Conservation (phyloP, 768 basidiomycete genomes). For the Boletus subcaerulescens region DNA sequence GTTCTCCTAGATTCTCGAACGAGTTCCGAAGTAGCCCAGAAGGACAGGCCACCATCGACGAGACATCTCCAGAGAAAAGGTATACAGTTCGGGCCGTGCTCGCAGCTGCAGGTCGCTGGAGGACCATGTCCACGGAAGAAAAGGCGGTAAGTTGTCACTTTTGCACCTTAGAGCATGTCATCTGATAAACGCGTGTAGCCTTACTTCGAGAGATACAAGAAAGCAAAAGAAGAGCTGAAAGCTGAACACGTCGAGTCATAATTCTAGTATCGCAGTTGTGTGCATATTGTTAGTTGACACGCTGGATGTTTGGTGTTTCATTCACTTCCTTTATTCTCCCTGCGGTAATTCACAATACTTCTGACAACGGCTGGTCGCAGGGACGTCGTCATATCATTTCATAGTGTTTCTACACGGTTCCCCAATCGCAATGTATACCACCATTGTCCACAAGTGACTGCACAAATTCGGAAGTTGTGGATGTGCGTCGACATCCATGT, state of each 20-base stretch:
- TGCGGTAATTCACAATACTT: constrained; percentile 2
- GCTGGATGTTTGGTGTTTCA: neutral
- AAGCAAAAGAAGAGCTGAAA: constrained; percentile 14
- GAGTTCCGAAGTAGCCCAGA: constrained; percentile 20
- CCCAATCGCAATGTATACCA: constrained; percentile 4
- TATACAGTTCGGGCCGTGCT: constrained; percentile 1
- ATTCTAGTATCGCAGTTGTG: neutral
- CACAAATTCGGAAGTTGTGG: neutral
- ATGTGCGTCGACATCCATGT: neutral
- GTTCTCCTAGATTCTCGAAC: constrained; percentile 16
- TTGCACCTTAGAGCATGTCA: neutral
- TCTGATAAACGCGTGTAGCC: constrained; percentile 15
- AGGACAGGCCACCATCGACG: constrained; percentile 11
- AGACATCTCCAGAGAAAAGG: neutral
- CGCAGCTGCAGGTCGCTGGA: constrained; percentile 30
- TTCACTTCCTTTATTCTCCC: neutral
- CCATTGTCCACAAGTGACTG: neutral
- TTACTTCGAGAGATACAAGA: constrained; percentile 16
- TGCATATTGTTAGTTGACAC: neutral
- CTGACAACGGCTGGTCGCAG: neutral
- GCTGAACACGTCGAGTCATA: constrained; percentile 3
- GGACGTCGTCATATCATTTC: neutral
- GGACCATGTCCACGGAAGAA: constrained; percentile 29
- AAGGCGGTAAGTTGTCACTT: constrained; percentile 25
- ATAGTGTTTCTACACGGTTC: neutral